These are phyloP conservation scores for Stagonosporopsis cucurbitacearum DNA, from an alignment of 2,329 filamentous ascomycete species.

Conservation along the genomic window DNA sequence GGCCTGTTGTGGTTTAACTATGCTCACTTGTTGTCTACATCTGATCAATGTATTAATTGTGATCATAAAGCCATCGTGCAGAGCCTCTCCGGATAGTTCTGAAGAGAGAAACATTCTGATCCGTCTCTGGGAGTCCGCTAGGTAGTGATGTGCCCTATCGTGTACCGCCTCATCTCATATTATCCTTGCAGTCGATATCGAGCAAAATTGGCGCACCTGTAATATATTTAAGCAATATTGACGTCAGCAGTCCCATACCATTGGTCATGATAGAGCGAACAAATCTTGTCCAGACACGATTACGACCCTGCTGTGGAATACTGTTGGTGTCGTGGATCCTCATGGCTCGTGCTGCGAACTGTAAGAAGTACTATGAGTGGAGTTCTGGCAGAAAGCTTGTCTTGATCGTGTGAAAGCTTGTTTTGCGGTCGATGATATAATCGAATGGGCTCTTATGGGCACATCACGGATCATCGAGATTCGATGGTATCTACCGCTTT, in stretches of 20 bases:
- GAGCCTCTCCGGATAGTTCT: too few relatives aligned
- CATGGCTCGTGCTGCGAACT: conserved; percentile 5
- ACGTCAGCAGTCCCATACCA: too few relatives aligned
- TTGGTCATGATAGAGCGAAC: background rate
- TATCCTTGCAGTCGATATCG: too few relatives aligned
- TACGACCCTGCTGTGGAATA: background rate
- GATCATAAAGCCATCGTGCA: too few relatives aligned
- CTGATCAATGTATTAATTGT: too few relatives aligned
- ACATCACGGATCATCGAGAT: background rate
- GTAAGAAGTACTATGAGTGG: conserved; percentile 8
- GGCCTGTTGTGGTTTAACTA: conserved; percentile 29
- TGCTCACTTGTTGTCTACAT: too few relatives aligned
- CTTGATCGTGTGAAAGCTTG: conserved; percentile 10
- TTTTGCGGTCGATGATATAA: background rate
- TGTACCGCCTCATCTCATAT: too few relatives aligned
- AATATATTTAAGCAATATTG: too few relatives aligned
- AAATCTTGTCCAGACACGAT: background rate
- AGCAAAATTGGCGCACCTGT: too few relatives aligned
- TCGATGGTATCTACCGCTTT: background rate
- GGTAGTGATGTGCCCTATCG: too few relatives aligned
- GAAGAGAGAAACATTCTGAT: too few relatives aligned
- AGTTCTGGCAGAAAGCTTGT: conserved; percentile 21
- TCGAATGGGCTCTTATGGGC: background rate
- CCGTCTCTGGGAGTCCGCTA: too few relatives aligned
- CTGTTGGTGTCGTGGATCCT: conserved; percentile 10